phyloP scores from a whole-genome alignment of 2,329 filamentous ascomycete species.

The Venturia effusa region DNA sequence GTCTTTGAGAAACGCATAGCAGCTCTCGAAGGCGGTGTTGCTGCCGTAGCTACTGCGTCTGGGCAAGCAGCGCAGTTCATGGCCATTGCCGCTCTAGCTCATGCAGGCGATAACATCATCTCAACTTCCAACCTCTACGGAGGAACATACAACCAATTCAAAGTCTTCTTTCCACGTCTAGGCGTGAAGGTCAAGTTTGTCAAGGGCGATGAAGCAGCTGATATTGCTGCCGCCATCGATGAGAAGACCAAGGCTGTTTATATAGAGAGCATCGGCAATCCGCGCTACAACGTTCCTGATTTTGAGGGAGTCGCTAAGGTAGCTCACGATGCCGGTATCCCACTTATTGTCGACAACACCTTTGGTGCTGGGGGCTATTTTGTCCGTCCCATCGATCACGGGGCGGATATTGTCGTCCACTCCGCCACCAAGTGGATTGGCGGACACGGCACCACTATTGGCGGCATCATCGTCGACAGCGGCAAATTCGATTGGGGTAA shows the following conservation, averaged over 20 bases:
- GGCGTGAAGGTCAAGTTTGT: slow-evolving; percentile 86
- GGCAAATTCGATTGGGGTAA: slow-evolving; percentile 93
- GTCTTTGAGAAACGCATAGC: slow-evolving; percentile 95
- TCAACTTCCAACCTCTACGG: slow-evolving; percentile 81
- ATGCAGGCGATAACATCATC: slow-evolving; percentile 85
- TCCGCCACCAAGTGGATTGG: slow-evolving; percentile 97
- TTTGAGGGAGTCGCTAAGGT: slow-evolving; percentile 76
- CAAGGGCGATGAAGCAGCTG: slow-evolving; percentile 65
- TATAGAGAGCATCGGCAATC: slow-evolving; percentile 88
- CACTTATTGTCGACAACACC: slow-evolving; percentile 69
- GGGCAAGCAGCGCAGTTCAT: slow-evolving; percentile 92
- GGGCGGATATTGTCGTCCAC: slow-evolving; percentile 88
- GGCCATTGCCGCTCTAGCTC: slow-evolving; percentile 71
- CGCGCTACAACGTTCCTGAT: slow-evolving; percentile 85
- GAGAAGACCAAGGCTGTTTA: slow-evolving; percentile 90
- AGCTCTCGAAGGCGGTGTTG: slow-evolving; percentile 86
- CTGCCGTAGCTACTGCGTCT: slow-evolving; percentile 72
- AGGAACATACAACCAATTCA: slow-evolving; percentile 95
- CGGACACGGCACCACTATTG: slow-evolving; percentile 87
- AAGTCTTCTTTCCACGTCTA: slow-evolving; percentile 77
- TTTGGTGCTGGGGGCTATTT: slow-evolving; percentile 92
- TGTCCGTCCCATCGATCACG: slow-evolving; percentile 74
- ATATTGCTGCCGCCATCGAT: slow-evolving; percentile 74
- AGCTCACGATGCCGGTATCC: slow-evolving; percentile 56
- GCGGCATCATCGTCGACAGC: slow-evolving; percentile 72